Base-by-base conservation (phyloP, 2,329 filamentous ascomycete species). In the Mollisia scopiformis region DNA sequence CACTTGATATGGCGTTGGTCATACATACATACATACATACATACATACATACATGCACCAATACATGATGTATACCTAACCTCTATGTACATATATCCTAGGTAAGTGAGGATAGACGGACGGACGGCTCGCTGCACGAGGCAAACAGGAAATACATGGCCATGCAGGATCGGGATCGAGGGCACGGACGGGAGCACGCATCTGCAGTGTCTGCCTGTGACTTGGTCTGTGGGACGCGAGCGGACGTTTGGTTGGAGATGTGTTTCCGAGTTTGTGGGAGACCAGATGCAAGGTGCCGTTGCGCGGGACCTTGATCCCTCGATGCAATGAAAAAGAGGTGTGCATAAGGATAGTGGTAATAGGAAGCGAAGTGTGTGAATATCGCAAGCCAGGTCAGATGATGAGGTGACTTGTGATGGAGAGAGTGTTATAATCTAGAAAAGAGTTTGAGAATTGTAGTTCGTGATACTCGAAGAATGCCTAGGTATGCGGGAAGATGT, bases 111-210 rank as follows among this genome's bases (percentile, higher is more conserved):
- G n/a, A n/a, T n/a, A n/a, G n/a, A n/a, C n/a, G n/a, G n/a, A n/a
- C n/a, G n/a, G n/a, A n/a, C 51, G 28, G 31, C 51, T 41, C 28
- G 31, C 23, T 54, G 33, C 51, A 41, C 28, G 49, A 52, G 49
- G 31, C 51, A 54, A 37, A 54, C 33, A 54, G 37, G 37, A 37
- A 28, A 39, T 27, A 19, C 51, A 41, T 53, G 50, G 50, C 30
- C 30, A 2, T 54, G 51, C 31, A 54, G 19, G 51, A 54, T 54
- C 31, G 51, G 31, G 51, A 54, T 37, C 51, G 31, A 41, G 33
- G n/a, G n/a, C n/a, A n/a, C n/a, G n/a, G 11, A 16, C 23, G 43
- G 23, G 28, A 27, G 43, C 43, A n/a, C n/a, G 25, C 2, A 47
- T 27, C 21, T 39, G 51, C 19, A 6, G 30, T 39, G 31, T 21